Percentiles rank a stretch among this genome's conserved stretches.
Evolutionary conservation across 2,329 filamentous ascomycete genomes (phyloP).

Genomic region (Aspergillus aculeatus): DNA sequence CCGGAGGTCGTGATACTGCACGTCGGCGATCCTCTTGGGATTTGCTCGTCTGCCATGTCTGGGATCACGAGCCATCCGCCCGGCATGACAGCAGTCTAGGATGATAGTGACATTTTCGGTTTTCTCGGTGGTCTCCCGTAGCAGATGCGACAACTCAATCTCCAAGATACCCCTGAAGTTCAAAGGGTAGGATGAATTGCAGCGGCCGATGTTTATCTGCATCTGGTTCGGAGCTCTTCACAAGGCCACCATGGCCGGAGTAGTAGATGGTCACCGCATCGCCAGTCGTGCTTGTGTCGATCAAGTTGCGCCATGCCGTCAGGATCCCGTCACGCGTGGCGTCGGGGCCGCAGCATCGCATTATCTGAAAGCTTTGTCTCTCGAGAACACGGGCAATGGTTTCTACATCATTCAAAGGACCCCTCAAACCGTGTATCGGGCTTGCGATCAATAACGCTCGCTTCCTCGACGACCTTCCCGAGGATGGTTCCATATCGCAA

Average conservation of each 20-base stretch:
- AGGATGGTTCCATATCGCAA: no score
- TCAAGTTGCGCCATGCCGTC: not conserved
- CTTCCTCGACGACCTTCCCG: no score
- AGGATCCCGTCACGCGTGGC: constrained; percentile 1
- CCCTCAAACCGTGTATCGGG: not conserved
- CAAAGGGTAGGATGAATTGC: no score
- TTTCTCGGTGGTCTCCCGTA: no score
- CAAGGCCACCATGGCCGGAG: constrained; percentile 3
- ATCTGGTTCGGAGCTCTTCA: not conserved
- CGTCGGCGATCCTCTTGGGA: no score
- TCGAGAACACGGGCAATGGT: not conserved
- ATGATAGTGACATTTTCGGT: no score
- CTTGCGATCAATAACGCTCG: constrained; percentile 7
- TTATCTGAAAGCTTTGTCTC: not conserved
- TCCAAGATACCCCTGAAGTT: no score
- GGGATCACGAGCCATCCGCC: no score
- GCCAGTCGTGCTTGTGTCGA: not conserved
- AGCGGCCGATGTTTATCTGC: not conserved
- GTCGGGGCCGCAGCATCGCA: not conserved
- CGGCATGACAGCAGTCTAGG: no score
- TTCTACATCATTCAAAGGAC: not conserved
- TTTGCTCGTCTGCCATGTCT: no score
- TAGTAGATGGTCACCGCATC: constrained; percentile 7
- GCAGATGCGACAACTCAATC: no score
- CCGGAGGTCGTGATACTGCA: no score